Percentiles rank a stretch among this genome's conserved stretches.
phyloP scores from a whole-genome alignment of 495 filamentous ascomycete species.

The Thozetella sp. region DNA sequence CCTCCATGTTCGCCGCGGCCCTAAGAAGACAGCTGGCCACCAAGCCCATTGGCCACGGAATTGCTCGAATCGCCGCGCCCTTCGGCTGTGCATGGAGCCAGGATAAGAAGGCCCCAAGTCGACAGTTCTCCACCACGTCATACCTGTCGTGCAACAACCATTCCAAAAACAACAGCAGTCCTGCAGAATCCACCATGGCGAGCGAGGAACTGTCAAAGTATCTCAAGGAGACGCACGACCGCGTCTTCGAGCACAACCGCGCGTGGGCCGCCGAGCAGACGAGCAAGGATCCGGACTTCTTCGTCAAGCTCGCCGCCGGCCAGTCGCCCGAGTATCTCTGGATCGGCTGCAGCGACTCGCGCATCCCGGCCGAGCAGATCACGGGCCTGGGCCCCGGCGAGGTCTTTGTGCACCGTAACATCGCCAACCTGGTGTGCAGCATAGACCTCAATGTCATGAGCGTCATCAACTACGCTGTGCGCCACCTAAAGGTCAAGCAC shows the following conservation, averaged over 20 bases:
- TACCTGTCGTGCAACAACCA: too few species aligned
- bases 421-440: slow-evolving; percentile 62
- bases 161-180: not conserved
- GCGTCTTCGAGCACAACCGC: slow-evolving; percentile 55
- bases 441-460: slow-evolving; percentile 62
- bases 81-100: too few species aligned
- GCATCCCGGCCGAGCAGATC: slow-evolving; percentile 63
- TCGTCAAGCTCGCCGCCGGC: slow-evolving; percentile 50
- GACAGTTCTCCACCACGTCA: too few species aligned
- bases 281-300: slow-evolving; percentile 55
- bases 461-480: slow-evolving; percentile 64
- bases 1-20: too few species aligned
- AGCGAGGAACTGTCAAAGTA: slow-evolving; percentile 41
- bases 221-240: slow-evolving; percentile 48
- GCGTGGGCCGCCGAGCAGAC: slow-evolving; percentile 54
- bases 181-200: slow-evolving; percentile 17
- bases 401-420: slow-evolving; percentile 65
- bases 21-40: too few species aligned
- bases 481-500: slow-evolving; percentile 62
- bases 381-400: slow-evolving; percentile 61
- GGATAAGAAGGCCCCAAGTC: too few species aligned
- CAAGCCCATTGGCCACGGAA: too few species aligned
- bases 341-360: slow-evolving; percentile 66
- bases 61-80: too few species aligned
- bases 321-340: slow-evolving; percentile 64